Base-by-base conservation (phyloP, 2,329 filamentous ascomycete genomes). In the Botryotinia narcissicola region DNA sequence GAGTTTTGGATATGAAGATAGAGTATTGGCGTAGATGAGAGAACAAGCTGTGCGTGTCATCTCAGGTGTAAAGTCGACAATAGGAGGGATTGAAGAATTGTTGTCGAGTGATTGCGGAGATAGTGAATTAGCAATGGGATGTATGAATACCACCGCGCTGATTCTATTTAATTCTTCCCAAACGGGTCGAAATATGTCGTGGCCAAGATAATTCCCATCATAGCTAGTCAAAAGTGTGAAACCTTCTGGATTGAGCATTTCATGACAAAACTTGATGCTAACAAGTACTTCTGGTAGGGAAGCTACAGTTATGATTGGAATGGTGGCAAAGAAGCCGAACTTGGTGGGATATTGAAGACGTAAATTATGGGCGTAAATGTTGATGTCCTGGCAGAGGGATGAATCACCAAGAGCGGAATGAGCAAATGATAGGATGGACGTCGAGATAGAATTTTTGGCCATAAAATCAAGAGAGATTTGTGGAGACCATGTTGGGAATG, bases 1-100 rank as follows among this genome's bases (percentile, higher is more conserved):
- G 77, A 81, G 81, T 64, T 82, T 76, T 0, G 81, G 80, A 70
- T 80, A 78, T 10, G 80, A 76, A 0, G 76, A 76, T 9, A 82
- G 48, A 0, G 78, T 82, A 2, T 79, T 79, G 22, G 75, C 79
- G 14, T 78, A 73, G 63, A 87, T 83, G 57, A 86, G 76, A 73
- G 85, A 83, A 35, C 85, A 77, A 0, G 84, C 85, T 0, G 84
- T 80, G 8, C 83, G 82, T 0, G 81, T 83, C 10, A 84, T 86
- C 74, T 87, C 85, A 59, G 85, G 84, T 0, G 85, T 83, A 68
- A 83, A 86, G 64, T 85, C 83, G 46, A 86, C 75, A n/a, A 83
- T 76, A 2, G 84, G 83, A 73, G 82, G 81, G 0, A 54, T 67
- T 10, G 83, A 81, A 3, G 40, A 73, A 1, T 32, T 8, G 18